Base-by-base conservation (phyloP, 768 basidiomycete species). In the Agrocybe praecox region DNA sequence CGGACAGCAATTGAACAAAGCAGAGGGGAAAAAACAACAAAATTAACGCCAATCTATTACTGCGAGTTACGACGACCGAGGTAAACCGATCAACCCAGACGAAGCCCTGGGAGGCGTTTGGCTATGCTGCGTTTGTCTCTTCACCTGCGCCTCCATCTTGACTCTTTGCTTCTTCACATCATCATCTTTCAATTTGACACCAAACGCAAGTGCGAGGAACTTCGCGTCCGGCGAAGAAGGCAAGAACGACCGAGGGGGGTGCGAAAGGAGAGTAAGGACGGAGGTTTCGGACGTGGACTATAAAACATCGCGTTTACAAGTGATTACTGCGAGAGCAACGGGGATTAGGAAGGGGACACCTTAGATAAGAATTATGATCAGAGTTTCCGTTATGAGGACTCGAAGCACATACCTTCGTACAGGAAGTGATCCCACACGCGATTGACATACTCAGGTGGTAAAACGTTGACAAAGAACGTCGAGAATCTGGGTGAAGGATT, bases 371-470 rank as follows among this genome's bases (percentile, higher is more conserved):
- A n/a, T n/a, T n/a, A n/a, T n/a, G n/a, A n/a, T n/a, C n/a, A n/a
- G n/a, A n/a, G n/a, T n/a, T n/a, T n/a, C n/a, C n/a, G n/a, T n/a
- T n/a, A n/a, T n/a, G n/a, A n/a, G n/a, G n/a, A n/a, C n/a, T n/a
- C n/a, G n/a, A n/a, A n/a, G n/a, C n/a, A n/a, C 75, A 23, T 67
- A 91, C 91, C 92, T 72, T 94, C 92, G 60, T 80, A 90, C 18
- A 94, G 69, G 66, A 93, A 93, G 2, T 93, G 66, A 65, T 93
- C 92, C 92, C 92, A 94, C 12, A 92, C 80, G 23, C 92, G 79
- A 55, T 87, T 83, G 15, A 92, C 71, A 63, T 86, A 83, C 2
- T 88, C 84, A 0, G 74, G 67, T 0, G 92, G 88, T 14, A 93
- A 76, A 1, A 78, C 78, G 10, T 84, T 84, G 1, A 86, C 87